Evolutionary conservation across 78 protist species (phyloP).

Genomic region (Guillardia theta): DNA sequence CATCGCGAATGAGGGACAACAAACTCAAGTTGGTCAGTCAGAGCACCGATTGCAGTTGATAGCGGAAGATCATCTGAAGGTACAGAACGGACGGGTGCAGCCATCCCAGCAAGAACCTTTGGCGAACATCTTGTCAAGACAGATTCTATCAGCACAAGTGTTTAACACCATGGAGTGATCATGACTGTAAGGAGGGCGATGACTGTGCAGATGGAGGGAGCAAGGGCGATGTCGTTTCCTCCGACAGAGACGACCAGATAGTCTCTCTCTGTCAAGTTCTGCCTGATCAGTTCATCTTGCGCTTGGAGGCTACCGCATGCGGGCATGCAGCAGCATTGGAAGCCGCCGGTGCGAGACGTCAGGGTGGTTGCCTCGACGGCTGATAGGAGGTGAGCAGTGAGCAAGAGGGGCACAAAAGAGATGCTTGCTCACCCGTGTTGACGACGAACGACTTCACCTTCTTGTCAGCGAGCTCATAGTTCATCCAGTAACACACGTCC

Average conservation of each 20-base stretch:
- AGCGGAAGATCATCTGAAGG: too few species aligned
- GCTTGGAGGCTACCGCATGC: not conserved
- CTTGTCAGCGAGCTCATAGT: not conserved
- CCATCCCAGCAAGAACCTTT: too few species aligned
- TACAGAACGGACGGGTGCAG: too few species aligned
- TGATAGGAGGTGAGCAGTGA: not conserved
- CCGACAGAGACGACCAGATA: slow-evolving; percentile 40
- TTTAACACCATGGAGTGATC: not conserved
- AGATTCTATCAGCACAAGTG: not conserved
- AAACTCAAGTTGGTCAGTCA: too few species aligned
- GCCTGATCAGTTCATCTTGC: slow-evolving; percentile 22
- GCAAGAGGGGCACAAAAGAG: not conserved
- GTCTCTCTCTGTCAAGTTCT: not conserved
- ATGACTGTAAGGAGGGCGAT: not conserved
- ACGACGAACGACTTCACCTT: not conserved
- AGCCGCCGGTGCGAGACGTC: not conserved
- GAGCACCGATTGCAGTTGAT: too few species aligned
- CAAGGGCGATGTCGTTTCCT: slow-evolving; percentile 45
- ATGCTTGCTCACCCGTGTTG: too few species aligned
- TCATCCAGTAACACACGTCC: slow-evolving; percentile 49
- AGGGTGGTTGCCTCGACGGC: not conserved
- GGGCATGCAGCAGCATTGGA: not conserved
- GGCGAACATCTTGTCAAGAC: not conserved
- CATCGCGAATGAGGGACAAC: too few species aligned
- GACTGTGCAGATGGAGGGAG: not conserved